Conservation (phyloP, 148 eudicot species). For the Polygonum aviculare region DNA sequence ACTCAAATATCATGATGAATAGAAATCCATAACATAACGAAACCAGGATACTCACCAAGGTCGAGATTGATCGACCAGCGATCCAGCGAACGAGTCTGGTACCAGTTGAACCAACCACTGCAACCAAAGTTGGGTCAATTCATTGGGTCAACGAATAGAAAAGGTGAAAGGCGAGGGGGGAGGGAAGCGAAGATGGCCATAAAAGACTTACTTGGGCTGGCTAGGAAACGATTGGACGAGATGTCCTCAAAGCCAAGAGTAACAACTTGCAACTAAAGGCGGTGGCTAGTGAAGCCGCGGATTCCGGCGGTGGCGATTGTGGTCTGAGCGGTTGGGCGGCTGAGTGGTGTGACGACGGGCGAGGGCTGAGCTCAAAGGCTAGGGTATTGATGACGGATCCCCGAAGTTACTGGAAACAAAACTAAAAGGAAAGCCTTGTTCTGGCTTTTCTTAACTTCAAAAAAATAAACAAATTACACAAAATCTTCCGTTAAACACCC, state of each 20-base stretch:
- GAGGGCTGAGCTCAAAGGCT: background rate
- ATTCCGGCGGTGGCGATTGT: background rate
- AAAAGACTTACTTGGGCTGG: slow-evolving; percentile 3
- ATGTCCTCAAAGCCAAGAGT: background rate
- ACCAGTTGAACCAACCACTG: slow-evolving; percentile 8
- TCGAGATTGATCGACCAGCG: slow-evolving; percentile 1
- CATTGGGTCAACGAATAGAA: background rate
- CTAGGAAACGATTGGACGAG: background rate
- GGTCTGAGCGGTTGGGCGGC: slow-evolving; percentile 2
- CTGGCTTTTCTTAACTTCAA: too few species aligned
- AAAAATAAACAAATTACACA: too few species aligned
- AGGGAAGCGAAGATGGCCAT: background rate
- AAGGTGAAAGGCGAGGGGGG: background rate
- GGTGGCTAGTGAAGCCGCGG: background rate
- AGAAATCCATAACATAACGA: background rate
- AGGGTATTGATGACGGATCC: slow-evolving; percentile 3
- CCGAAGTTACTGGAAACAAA: background rate
- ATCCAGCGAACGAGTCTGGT: slow-evolving; percentile 1
- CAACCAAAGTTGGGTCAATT: background rate
- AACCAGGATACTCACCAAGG: background rate
- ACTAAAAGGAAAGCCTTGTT: too few species aligned
- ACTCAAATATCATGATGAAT: background rate
- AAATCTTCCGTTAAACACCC: too few species aligned
- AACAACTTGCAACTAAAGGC: background rate
- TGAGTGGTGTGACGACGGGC: background rate